A percentile compares a stretch with the other conserved stretches of the same genome.
These are phyloP conservation scores for Lactarius hengduanensis DNA, from an alignment of 768 basidiomycete species.

Conservation along the genomic window DNA sequence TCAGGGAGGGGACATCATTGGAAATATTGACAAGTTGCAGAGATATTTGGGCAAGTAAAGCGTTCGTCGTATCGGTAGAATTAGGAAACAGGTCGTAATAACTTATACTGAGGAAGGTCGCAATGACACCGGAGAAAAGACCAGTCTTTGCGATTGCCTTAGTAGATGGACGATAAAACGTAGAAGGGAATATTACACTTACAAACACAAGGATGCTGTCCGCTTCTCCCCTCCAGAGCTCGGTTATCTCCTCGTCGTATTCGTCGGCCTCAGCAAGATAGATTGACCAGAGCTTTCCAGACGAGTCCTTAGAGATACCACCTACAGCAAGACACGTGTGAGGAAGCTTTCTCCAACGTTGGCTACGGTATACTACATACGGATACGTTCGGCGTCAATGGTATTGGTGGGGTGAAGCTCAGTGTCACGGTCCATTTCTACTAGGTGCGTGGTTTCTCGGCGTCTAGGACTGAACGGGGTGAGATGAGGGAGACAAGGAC, in stretches of 20 bases:
- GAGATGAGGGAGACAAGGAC: no score
- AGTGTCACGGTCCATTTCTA: neutral
- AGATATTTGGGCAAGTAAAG: neutral
- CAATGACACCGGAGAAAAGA: constrained; percentile 2
- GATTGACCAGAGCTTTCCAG: constrained; percentile 3
- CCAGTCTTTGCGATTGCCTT: constrained; percentile 1
- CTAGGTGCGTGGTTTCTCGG: no score
- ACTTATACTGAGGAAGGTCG: constrained; percentile 1
- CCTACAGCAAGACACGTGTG: neutral
- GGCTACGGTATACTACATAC: neutral
- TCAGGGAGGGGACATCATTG: neutral
- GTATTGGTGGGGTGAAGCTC: neutral
- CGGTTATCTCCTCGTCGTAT: neutral
- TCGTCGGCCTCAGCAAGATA: neutral
- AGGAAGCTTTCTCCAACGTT: neutral
- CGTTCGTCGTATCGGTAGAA: neutral
- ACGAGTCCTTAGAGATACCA: neutral
- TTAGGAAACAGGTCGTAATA: neutral
- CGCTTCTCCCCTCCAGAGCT: neutral
- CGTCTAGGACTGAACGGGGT: no score
- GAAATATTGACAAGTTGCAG: neutral
- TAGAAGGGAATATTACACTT: neutral
- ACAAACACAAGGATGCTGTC: constrained; percentile 6
- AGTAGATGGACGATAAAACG: neutral
- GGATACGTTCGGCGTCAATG: neutral